Percentiles rank a stretch among this genome's conserved stretches.
phyloP scores from a whole-genome alignment of 2,329 filamentous ascomycete genomes.

The Lachnellula subtilissima region DNA sequence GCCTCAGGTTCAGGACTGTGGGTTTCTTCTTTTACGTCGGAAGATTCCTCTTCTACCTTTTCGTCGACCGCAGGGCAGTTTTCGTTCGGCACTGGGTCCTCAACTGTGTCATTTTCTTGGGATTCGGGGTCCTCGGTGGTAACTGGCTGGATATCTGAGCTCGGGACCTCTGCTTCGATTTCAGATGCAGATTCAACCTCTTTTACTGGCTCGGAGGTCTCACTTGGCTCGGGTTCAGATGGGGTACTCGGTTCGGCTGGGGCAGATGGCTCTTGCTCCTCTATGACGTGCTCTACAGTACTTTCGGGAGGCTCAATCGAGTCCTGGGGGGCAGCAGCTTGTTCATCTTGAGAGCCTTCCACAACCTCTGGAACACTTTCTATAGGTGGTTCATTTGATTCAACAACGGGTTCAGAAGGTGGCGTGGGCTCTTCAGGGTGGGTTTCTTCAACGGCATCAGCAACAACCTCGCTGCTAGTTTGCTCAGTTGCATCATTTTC shows the following conservation, averaged over 20 bases:
- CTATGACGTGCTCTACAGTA: too few species aligned
- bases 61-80: not conserved
- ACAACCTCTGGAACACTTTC: not conserved
- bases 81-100: not conserved
- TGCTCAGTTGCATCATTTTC: not conserved
- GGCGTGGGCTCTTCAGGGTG: slow-evolving; percentile 1
- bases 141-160: not conserved
- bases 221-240: too few species aligned
- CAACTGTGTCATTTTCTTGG: not conserved
- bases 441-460: not conserved
- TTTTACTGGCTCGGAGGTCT: too few species aligned
- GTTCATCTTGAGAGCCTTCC: not conserved
- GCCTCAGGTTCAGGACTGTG: not conserved
- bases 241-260: too few species aligned
- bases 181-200: not conserved
- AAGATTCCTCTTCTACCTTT: not conserved
- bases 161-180: not conserved
- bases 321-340: not conserved
- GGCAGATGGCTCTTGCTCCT: too few species aligned
- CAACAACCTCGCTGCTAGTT: not conserved
- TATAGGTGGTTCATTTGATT: not conserved
- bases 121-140: not conserved
- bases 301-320: not conserved
- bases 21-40: not conserved
- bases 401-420: not conserved